Conservation (phyloP, 306 rosid genomes). For the Quercus ilex region DNA sequence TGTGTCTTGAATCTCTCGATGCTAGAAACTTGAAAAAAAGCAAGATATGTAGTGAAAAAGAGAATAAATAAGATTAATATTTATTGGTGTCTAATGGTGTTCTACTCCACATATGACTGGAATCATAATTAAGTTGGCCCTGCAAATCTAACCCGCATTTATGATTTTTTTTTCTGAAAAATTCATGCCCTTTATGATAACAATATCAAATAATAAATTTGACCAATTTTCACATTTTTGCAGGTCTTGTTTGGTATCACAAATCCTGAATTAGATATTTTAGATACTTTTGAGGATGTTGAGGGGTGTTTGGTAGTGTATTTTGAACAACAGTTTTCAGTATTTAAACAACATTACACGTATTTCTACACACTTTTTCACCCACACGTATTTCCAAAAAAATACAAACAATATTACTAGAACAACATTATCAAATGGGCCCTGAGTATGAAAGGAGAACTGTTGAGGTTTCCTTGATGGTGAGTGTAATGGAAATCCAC, state of each 20-base stretch:
- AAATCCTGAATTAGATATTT: constrained; percentile 51
- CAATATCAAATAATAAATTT: neutral
- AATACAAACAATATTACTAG: too few relatives aligned
- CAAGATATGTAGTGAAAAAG: neutral
- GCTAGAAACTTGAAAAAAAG: neutral
- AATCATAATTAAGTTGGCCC: neutral
- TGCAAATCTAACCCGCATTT: neutral
- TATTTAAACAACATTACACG: too few relatives aligned
- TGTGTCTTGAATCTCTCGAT: neutral
- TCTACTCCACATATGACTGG: neutral
- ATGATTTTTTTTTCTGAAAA: neutral
- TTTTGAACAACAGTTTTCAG: too few relatives aligned
- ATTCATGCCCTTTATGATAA: neutral
- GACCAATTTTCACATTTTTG: neutral
- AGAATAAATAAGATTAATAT: neutral
- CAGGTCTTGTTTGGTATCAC: constrained; percentile 75
- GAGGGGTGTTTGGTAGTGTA: too few relatives aligned
- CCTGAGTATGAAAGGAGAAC: constrained; percentile 61
- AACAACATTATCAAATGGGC: too few relatives aligned
- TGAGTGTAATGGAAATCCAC: constrained; percentile 17
- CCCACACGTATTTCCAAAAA: too few relatives aligned
- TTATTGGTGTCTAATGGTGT: neutral
- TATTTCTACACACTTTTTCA: too few relatives aligned
- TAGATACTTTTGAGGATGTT: constrained; percentile 75
- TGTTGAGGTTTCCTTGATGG: constrained; percentile 53